These are phyloP conservation scores for Scenedesmus sp. DNA, from an alignment of 163 green algal genomes.

Conservation along the genomic window DNA sequence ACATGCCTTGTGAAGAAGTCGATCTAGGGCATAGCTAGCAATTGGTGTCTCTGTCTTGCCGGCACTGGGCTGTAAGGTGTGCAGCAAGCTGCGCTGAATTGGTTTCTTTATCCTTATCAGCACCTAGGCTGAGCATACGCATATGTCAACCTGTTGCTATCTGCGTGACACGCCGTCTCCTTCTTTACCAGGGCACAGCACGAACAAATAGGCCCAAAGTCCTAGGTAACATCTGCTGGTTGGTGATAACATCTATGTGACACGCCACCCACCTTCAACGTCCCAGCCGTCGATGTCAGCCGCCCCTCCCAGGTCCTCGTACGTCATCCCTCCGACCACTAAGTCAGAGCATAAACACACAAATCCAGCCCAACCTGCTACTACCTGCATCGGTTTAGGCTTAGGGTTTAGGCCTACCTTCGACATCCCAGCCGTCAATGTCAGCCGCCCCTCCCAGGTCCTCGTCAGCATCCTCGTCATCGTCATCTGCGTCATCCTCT, in stretches of 20 bases:
- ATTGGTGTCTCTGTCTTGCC: no score
- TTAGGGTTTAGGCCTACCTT: background rate
- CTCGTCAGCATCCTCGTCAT: background rate
- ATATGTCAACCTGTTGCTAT: background rate
- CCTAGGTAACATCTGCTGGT: no score
- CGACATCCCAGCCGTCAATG: constrained; percentile 12
- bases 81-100: no score
- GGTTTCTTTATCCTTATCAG: no score
- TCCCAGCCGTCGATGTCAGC: constrained; percentile 19
- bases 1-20: no score
- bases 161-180: background rate
- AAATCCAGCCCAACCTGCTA: no score
- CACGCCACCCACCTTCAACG: background rate
- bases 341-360: no score
- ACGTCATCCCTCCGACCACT: no score
- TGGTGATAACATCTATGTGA: background rate
- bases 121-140: background rate
- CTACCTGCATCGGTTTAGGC: no score
- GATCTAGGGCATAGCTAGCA: no score
- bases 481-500: constrained; percentile 1
- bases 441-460: background rate
- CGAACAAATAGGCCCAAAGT: no score
- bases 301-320: background rate
- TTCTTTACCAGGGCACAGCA: background rate
- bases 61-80: no score